Conservation (phyloP, 192 early-diverging fungal genomes). For the Mortierella hygrophila region DNA sequence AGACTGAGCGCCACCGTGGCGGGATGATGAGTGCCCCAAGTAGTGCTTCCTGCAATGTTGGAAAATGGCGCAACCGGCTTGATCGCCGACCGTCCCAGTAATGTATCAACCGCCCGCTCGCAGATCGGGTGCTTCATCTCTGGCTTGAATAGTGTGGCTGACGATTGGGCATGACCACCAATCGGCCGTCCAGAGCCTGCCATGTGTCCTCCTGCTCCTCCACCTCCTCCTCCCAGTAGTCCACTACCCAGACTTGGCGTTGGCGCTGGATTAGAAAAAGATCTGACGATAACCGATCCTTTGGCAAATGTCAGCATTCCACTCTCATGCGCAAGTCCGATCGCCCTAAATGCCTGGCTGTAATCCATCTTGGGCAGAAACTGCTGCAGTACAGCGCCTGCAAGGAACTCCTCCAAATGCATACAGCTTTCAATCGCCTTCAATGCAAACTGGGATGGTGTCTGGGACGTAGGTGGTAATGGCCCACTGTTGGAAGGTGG, state of each 20-base stretch:
- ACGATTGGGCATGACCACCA: background rate
- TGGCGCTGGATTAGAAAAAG: background rate
- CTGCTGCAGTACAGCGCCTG: conserved; percentile 28
- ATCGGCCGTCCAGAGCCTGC: background rate
- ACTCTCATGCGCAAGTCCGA: conserved; percentile 34
- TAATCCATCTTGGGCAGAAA: conserved; percentile 47
- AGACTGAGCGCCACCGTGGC: background rate
- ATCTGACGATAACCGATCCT: background rate
- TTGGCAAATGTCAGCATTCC: conserved; percentile 30
- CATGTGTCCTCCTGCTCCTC: background rate
- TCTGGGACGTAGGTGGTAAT: background rate
- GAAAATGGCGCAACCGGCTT: background rate
- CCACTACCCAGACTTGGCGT: background rate
- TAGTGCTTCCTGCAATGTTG: background rate
- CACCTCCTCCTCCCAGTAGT: background rate
- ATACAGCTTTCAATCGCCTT: conserved; percentile 41
- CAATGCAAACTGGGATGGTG: conserved; percentile 12
- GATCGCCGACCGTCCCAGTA: background rate
- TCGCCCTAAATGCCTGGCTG: conserved; percentile 25
- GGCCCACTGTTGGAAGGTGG: background rate
- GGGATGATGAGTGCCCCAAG: background rate
- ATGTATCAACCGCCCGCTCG: background rate
- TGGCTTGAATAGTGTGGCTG: background rate
- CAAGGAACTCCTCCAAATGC: conserved; percentile 39
- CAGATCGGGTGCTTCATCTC: conserved; percentile 1